Base-by-base conservation (phyloP, 768 basidiomycete species). In the Exsudoporus frostii region DNA sequence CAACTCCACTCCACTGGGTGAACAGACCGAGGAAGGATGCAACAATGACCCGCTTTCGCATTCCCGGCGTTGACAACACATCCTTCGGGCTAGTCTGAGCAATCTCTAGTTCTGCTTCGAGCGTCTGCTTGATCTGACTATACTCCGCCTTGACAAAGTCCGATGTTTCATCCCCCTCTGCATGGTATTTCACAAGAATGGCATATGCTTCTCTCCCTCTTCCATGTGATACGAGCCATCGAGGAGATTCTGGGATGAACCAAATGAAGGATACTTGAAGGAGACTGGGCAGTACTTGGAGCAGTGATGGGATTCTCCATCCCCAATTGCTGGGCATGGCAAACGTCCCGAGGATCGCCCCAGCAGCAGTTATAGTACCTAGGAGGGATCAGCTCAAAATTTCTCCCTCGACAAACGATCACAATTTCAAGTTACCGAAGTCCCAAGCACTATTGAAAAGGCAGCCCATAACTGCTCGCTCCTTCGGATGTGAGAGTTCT, bases 221-320 rank as follows among this genome's bases (percentile, higher is more conserved):
- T 27, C 83, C 82, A 44, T 77, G 78, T 3, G 81, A 78, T 29
- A 85, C 72, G 5, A 86, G 74, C 83, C 83, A 86, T 36, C 82
- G 77, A 17, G 85, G 85, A 11, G 82, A 84, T 60, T 87, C 85
- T 3, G 83, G 83, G 15, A 85, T 69, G 61, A 82, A 79, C 62
- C 69, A 77, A 48, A 86, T 73, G 65, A 86, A 82, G 25, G 56
- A 53, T 39, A 85, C 61, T 56, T 86, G 84, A 20, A 85, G 66
- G 10, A 74, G 30, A 53, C 77, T 79, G 2, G 85, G 85, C 1
- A 76, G 62, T 32, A 79, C 57, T 64, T 86, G 85, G 6, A 85
- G 74, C n/a, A 83, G 80, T 1, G 60, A 65, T 0, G 84, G 85
- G 20, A 86, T 83, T n/a, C 85, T 76, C 85, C 85, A 86, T 10